A percentile compares a stretch with the other conserved stretches of the same genome.
Conservation (phyloP, 257 asterid species). For the Linaria vulgaris region DNA sequence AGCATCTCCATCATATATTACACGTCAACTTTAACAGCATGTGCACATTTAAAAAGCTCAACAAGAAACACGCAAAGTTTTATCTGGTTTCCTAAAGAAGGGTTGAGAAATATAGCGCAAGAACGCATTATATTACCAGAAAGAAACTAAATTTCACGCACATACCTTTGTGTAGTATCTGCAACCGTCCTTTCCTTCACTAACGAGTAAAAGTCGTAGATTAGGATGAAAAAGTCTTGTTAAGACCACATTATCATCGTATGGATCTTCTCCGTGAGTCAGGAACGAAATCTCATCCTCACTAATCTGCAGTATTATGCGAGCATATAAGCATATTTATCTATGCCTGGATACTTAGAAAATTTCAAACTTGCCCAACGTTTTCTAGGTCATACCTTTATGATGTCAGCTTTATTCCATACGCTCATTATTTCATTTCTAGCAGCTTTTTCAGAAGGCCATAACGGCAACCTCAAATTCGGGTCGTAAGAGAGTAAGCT, state of each 20-base stretch:
- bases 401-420: constrained; percentile 84
- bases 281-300: constrained; percentile 84
- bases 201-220: constrained; percentile 67
- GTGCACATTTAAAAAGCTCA: no score
- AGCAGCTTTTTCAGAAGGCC: constrained; percentile 95
- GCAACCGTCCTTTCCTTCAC: constrained; percentile 86
- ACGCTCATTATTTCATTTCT: constrained; percentile 67
- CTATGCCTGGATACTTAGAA: neutral
- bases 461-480: constrained; percentile 78
- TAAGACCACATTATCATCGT: constrained; percentile 69
- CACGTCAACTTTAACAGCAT: no score
- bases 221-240: constrained; percentile 79
- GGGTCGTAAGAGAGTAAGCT: constrained; percentile 88
- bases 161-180: constrained; percentile 86
- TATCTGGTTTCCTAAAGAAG: no score
- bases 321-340: constrained; percentile 6
- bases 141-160: neutral
- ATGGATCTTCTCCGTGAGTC: constrained; percentile 64
- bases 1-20: no score
- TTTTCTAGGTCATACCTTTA: constrained; percentile 54
- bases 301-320: constrained; percentile 59
- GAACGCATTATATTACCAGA: neutral
- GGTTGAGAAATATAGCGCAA: no score
- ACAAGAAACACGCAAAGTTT: no score
- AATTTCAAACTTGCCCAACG: neutral